These are phyloP conservation scores for Cladosporium cucumerinum DNA, from an alignment of 2,329 filamentous ascomycete species.

Conservation along the genomic window DNA sequence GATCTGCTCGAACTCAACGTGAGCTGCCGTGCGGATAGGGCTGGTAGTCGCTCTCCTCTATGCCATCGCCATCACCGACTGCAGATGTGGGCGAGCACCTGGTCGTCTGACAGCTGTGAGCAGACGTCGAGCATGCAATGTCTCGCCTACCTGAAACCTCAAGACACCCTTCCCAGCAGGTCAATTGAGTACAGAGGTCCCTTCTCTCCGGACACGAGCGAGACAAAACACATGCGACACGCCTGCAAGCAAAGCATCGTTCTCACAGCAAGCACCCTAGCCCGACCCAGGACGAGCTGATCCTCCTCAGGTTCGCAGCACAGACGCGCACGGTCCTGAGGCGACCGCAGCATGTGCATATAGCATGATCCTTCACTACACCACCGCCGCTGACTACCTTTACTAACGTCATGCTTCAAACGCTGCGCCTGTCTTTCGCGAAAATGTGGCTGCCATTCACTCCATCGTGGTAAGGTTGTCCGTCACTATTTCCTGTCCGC, in stretches of 20 bases:
- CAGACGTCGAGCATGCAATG: background rate
- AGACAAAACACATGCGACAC: background rate
- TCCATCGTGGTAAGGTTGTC: background rate
- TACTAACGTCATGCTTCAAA: constrained; percentile 6
- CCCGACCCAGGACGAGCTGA: background rate
- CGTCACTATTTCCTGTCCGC: background rate
- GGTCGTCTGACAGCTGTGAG: background rate
- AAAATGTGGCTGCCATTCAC: constrained; percentile 1
- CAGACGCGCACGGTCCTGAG: background rate
- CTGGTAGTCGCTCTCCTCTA: background rate
- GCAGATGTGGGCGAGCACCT: background rate
- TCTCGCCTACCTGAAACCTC: background rate
- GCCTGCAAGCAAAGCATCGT: background rate
- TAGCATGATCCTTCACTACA: constrained; percentile 8
- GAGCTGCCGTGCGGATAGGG: background rate
- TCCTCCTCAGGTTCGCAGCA: constrained; percentile 1
- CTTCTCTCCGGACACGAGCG: background rate
- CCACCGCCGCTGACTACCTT: background rate
- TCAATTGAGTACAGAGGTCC: background rate
- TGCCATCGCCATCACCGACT: background rate
- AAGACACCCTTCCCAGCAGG: background rate
- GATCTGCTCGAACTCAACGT: background rate
- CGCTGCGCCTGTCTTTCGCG: constrained; percentile 12
- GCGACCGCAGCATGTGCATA: constrained; percentile 3
- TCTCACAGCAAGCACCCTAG: background rate